Evolutionary conservation across 2,329 filamentous ascomycete genomes (phyloP), one percentile per base, ranked within the genome.

Genomic region (Claviceps purpurea): DNA sequence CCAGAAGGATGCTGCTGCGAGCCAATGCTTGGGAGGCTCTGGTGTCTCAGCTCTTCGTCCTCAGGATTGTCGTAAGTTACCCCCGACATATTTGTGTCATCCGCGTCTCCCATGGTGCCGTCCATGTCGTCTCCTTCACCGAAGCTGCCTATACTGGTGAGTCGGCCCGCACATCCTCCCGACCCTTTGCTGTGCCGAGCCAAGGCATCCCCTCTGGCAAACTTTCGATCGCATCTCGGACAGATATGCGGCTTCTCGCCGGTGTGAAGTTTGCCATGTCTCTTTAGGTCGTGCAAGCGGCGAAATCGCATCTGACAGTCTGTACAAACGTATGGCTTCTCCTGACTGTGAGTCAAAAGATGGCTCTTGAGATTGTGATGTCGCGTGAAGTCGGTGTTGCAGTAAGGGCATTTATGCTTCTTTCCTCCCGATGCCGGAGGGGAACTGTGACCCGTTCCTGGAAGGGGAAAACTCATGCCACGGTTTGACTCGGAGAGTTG

Each of bases 281-380:
- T 82, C 72, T 98, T 98, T 58, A 98, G 71, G 63, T 98, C 93
- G 65, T 98, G 93, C 50, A 97, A 75, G 57, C 93, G 82, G 52
- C 93, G 81, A 68, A 98, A 98, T 50, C 91, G 83, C 67, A 93
- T 87, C 60, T 91, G 81, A 66, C 93, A 98, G n/a, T 87, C 89
- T 56, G 88, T 84, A 65, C 93, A 98, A 30, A 93, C 81, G 64
- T 93, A 98, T 0, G 93, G 93, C 69, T 98, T 98, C 68, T 98
- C 93, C 73, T 98, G 91, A 62, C 90, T 96, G 68, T 97, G 93
- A 0, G 93, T 97, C 64, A 98, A 79, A 53, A 98, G 78, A 70
- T 98, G 93, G 60, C 89, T 96, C 71, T 97, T 98, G 30, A 97
- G 78, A 62, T 98, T 97, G 66, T 97, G 93, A 65, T 97, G 93